phyloP scores from a whole-genome alignment of 73 alveolate genomes.

The Blepharisma stoltei region DNA sequence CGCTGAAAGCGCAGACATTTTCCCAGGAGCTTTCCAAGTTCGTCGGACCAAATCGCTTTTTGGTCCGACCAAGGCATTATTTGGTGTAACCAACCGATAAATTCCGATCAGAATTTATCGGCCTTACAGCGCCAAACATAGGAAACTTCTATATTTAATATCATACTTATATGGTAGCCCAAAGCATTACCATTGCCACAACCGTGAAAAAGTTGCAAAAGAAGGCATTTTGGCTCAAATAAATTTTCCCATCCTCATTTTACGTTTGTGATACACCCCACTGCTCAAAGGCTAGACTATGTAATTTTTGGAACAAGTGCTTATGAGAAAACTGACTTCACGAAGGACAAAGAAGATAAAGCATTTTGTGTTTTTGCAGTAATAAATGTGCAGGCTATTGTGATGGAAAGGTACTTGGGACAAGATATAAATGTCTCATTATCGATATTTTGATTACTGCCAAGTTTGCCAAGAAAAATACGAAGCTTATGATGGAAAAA shows the following conservation, averaged over 20 bases:
- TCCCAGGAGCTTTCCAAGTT: too few relatives aligned
- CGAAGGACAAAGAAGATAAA: too few relatives aligned
- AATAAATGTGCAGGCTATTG: conserved; percentile 29
- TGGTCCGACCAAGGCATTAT: too few relatives aligned
- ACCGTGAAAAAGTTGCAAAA: not conserved
- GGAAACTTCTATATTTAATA: too few relatives aligned
- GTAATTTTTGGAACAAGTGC: not conserved
- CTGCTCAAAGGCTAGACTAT: not conserved
- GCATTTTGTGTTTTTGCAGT: not conserved
- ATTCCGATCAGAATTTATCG: too few relatives aligned
- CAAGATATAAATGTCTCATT: conserved; percentile 40
- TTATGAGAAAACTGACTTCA: not conserved
- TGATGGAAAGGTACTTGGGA: conserved; percentile 33
- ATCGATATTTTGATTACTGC: conserved; percentile 40
- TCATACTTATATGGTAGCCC: too few relatives aligned
- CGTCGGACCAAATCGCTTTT: too few relatives aligned
- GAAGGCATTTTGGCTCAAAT: not conserved
- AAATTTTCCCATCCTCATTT: conserved; percentile 22
- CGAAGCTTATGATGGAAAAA: not conserved
- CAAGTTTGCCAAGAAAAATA: conserved; percentile 31
- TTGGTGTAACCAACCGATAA: too few relatives aligned
- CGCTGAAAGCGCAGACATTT: too few relatives aligned
- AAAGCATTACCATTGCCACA: conserved; percentile 15
- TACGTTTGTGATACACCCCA: not conserved
- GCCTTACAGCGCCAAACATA: too few relatives aligned